Evolutionary conservation across 345 rosid species (phyloP).

Genomic region (Turritis glabra): DNA sequence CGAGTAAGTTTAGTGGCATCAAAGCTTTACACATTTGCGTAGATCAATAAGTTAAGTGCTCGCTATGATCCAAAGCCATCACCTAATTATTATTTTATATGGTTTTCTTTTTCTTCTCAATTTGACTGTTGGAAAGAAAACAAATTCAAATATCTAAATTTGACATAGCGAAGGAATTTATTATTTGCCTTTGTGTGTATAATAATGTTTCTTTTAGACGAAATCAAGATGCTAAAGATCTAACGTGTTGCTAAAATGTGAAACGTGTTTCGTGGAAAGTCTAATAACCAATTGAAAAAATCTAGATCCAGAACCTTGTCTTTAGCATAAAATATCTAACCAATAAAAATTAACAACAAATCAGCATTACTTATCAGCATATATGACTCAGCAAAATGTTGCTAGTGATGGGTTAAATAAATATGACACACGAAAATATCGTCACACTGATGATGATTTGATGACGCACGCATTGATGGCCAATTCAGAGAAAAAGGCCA

Average conservation of each 20-base stretch:
- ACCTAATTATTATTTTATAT: neutral
- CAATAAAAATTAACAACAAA: slow-evolving; percentile 14
- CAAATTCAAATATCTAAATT: neutral
- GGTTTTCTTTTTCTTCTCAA: neutral
- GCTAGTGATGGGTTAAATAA: neutral
- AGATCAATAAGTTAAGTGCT: neutral
- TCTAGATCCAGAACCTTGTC: neutral
- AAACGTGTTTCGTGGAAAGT: slow-evolving; percentile 29
- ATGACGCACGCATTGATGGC: neutral
- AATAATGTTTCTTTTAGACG: slow-evolving; percentile 8
- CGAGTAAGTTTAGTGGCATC: slow-evolving; percentile 8
- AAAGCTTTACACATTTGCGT: neutral
- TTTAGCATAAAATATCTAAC: neutral
- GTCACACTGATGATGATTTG: slow-evolving; percentile 25
- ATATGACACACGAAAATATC: neutral
- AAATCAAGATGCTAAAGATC: neutral
- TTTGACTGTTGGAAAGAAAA: neutral
- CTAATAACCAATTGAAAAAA: slow-evolving; percentile 12
- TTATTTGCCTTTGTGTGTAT: neutral
- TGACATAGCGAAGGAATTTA: neutral
- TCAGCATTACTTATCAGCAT: too few species aligned
- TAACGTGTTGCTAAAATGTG: slow-evolving; percentile 28
- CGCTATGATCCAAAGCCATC: neutral
- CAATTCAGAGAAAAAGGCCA: neutral
- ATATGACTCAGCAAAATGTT: slow-evolving; percentile 3